phyloP scores from a whole-genome alignment of 192 early-diverging fungal genomes.

The Oehlia diaphana region DNA sequence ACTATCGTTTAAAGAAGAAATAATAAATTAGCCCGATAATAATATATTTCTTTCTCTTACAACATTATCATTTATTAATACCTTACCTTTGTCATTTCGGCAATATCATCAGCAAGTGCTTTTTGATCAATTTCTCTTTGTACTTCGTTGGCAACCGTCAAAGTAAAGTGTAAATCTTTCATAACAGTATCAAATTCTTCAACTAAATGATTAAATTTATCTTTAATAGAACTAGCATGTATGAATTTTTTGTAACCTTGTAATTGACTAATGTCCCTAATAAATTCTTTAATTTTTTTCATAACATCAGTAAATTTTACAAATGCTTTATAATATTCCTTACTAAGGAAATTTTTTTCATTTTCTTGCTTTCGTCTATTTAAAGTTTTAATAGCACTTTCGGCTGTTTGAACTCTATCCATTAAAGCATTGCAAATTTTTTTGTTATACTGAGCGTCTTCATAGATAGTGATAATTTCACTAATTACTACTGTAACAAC shows the following conservation, averaged over 20 bases:
- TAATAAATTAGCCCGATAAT: too few relatives aligned
- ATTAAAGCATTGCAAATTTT: neutral
- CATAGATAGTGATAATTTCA: neutral
- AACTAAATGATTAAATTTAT: conserved; percentile 1
- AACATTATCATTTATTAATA: neutral
- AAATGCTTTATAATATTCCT: neutral
- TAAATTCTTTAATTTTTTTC: conserved; percentile 21
- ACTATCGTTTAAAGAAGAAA: neutral
- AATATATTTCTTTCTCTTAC: too few relatives aligned
- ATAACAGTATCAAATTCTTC: neutral
- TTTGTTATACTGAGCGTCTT: neutral
- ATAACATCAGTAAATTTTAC: conserved; percentile 3
- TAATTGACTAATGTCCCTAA: conserved; percentile 11
- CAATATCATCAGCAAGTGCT: conserved; percentile 1
- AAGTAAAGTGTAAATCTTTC: neutral
- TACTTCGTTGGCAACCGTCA: conserved; percentile 1
- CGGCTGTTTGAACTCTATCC: neutral
- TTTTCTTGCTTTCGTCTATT: neutral
- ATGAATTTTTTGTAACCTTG: conserved; percentile 16
- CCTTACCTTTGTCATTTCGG: conserved; percentile 13
- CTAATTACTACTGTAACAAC: neutral
- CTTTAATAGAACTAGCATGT: neutral
- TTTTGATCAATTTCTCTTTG: conserved; percentile 21
- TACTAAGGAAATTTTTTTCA: neutral
- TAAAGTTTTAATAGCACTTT: neutral